Evolutionary conservation across 2,329 filamentous ascomycete species (phyloP).

Genomic region (Aspergillus ruber): DNA sequence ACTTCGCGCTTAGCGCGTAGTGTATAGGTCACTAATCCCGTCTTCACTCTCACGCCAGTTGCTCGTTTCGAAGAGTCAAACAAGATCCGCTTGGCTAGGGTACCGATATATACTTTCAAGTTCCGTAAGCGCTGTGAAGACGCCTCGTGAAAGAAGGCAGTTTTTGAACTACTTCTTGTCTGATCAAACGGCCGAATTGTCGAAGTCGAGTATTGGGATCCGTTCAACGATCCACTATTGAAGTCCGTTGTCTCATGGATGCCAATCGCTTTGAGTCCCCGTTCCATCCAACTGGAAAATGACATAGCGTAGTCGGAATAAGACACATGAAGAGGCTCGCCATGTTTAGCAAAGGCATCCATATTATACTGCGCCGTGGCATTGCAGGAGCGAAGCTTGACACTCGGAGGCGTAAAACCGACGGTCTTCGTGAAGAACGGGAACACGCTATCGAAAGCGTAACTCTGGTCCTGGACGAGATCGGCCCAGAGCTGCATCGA

Average conservation of each 20-base stretch:
- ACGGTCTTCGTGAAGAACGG: slow-evolving; percentile 24
- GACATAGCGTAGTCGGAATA: slow-evolving; percentile 36
- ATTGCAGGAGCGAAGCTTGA: slow-evolving; percentile 9
- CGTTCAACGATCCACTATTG: slow-evolving; percentile 39
- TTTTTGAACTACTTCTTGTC: slow-evolving; percentile 44
- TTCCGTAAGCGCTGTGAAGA: slow-evolving; percentile 9
- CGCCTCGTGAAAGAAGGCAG: slow-evolving; percentile 26
- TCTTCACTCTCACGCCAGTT: slow-evolving; percentile 42
- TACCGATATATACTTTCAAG: slow-evolving; percentile 41
- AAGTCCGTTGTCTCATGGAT: slow-evolving; percentile 34
- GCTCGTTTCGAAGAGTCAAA: slow-evolving; percentile 45
- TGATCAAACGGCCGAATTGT: slow-evolving; percentile 44
- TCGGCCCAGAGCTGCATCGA: slow-evolving; percentile 30
- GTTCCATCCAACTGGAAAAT: slow-evolving; percentile 32
- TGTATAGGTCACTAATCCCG: slow-evolving; percentile 33
- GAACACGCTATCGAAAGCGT: slow-evolving; percentile 23
- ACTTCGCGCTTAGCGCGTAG: slow-evolving; percentile 46
- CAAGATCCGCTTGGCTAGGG: slow-evolving; percentile 41
- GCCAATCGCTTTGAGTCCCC: slow-evolving; percentile 37
- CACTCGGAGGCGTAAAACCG: slow-evolving; percentile 22
- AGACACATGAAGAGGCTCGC: slow-evolving; percentile 38
- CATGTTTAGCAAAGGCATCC: slow-evolving; percentile 22
- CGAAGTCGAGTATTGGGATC: slow-evolving; percentile 37
- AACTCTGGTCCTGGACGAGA: slow-evolving; percentile 24
- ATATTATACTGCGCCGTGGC: slow-evolving; percentile 18